phyloP scores from a whole-genome alignment of 306 rosid species.

The Prunus salicina region DNA sequence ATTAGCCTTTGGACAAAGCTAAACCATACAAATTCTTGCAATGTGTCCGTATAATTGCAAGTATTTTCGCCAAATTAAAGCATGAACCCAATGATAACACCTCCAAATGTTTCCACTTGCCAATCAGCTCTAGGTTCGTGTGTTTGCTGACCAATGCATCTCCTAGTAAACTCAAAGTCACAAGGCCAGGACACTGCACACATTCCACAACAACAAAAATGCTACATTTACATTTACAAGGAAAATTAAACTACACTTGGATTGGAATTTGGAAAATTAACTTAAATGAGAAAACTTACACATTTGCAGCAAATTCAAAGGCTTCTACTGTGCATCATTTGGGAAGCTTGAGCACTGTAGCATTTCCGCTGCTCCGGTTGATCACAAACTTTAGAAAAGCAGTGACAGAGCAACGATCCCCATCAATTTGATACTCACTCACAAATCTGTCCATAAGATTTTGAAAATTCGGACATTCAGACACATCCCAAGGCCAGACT shows the following conservation, averaged over 20 bases:
- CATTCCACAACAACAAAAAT: no score
- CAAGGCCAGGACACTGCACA: not conserved
- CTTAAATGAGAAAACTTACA: not conserved
- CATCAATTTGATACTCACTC: not conserved
- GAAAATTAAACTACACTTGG: no score
- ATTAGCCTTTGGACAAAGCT: not conserved
- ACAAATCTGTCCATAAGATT: not conserved
- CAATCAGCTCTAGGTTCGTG: not conserved
- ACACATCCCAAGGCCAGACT: no score
- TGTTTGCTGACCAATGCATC: not conserved
- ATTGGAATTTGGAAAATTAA: no score
- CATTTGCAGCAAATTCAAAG: not conserved
- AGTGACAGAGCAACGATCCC: not conserved
- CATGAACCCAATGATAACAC: not conserved
- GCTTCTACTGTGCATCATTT: not conserved
- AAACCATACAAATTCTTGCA: not conserved
- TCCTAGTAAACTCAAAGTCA: not conserved
- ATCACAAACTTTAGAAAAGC: not conserved
- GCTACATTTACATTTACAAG: no score
- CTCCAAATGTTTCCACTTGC: not conserved
- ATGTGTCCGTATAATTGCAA: not conserved
- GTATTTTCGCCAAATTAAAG: not conserved
- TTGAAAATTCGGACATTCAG: no score
- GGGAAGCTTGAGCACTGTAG: not conserved
- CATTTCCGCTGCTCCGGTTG: not conserved